Evolutionary conservation across 2,329 filamentous ascomycete genomes (phyloP).

Genomic region (Nannizzia gypsea): DNA sequence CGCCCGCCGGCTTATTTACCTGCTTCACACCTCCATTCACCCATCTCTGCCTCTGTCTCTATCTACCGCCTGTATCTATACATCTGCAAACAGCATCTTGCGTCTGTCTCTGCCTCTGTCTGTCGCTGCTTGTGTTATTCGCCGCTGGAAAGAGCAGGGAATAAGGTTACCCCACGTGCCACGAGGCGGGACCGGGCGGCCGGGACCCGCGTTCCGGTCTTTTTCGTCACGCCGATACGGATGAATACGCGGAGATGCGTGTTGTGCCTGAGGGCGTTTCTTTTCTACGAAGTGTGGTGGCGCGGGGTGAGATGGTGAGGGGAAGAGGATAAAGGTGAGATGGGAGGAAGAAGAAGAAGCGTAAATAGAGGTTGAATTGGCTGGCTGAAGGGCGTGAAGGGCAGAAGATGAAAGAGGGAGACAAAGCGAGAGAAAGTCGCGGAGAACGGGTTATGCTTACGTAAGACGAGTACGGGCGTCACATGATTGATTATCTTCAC

Average conservation of each 20-base stretch:
- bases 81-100: too few relatives aligned
- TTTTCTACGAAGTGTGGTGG: too few relatives aligned
- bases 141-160: background rate
- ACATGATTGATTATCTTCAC: background rate
- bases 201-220: slow-evolving; percentile 5
- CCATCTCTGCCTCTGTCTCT: too few relatives aligned
- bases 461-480: background rate
- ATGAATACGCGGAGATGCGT: background rate
- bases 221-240: slow-evolving; percentile 1
- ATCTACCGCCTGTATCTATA: too few relatives aligned
- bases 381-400: background rate
- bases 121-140: too few relatives aligned
- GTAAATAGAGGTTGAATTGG: background rate
- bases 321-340: background rate
- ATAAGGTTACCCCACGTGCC: slow-evolving; percentile 5
- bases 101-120: too few relatives aligned
- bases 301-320: too few relatives aligned
- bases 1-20: too few relatives aligned
- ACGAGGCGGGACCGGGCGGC: slow-evolving; percentile 4
- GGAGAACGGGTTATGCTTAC: background rate
- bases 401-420: too few relatives aligned
- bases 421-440: background rate
- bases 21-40: too few relatives aligned
- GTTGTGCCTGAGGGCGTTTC: too few relatives aligned
- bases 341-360: background rate